These are phyloP conservation scores for Acanthamoeba triangularis DNA, from an alignment of 208 protist species.

Conservation along the genomic window DNA sequence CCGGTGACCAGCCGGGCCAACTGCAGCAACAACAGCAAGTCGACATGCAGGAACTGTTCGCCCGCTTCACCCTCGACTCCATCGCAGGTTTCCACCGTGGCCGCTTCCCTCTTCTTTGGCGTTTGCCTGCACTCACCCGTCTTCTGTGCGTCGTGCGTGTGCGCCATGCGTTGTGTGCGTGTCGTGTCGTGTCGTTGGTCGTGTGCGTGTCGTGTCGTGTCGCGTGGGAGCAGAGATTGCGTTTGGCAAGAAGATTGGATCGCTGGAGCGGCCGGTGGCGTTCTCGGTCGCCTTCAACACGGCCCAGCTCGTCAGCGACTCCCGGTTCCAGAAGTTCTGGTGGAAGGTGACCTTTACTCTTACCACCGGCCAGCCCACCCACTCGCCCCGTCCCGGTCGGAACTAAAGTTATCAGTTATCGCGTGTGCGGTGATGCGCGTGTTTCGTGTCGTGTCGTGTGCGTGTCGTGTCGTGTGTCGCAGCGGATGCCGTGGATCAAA, in stretches of 20 bases:
- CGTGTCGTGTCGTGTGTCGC: background rate
- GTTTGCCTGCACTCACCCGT: background rate
- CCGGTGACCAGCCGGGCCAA: background rate
- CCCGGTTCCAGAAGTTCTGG: conserved; percentile 49
- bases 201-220: background rate
- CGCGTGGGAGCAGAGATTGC: conserved; percentile 31
- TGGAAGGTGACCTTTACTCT: conserved; percentile 8
- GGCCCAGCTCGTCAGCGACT: conserved; percentile 6
- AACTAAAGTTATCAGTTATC: background rate
- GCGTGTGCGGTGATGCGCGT: too few relatives aligned
- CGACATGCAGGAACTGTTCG: conserved; percentile 69
- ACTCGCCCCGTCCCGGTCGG: too few relatives aligned
- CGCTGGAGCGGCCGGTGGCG: background rate
- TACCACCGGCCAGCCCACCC: too few relatives aligned
- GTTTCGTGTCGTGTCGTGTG: background rate
- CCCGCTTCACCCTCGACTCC: conserved; percentile 68
- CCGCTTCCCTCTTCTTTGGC: background rate
- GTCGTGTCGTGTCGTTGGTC: background rate
- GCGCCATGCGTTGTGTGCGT: background rate
- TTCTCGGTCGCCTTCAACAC: conserved; percentile 75
- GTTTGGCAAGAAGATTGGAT: conserved; percentile 70
- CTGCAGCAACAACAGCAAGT: background rate
- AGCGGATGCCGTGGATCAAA: conserved; percentile 50
- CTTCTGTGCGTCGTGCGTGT: background rate
- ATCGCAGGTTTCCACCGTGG: conserved; percentile 2